A percentile compares a stretch with the other conserved stretches of the same genome.
phyloP scores from a whole-genome alignment of 2,329 filamentous ascomycete species.

The Neopestalotiopsis clavispora region DNA sequence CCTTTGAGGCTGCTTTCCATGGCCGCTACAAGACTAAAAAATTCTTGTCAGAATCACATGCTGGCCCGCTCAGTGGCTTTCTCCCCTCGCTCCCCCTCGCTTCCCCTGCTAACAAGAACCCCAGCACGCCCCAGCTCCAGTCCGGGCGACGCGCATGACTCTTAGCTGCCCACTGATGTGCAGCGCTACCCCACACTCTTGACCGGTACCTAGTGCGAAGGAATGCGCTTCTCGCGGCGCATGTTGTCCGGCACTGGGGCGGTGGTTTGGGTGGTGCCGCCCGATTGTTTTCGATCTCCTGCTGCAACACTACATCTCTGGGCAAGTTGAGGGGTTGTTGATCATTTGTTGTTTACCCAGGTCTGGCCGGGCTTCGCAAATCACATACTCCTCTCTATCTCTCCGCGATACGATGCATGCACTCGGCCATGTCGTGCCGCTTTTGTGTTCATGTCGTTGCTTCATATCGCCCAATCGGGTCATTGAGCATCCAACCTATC shows the following conservation, averaged over 20 bases:
- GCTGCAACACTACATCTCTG: background rate
- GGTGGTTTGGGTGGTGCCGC: background rate
- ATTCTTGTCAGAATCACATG: background rate
- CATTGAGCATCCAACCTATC: background rate
- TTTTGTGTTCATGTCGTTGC: background rate
- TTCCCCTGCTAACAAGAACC: background rate
- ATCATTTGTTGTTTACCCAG: too few species aligned
- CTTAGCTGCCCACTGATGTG: conserved; percentile 7
- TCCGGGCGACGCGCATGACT: conserved; percentile 10
- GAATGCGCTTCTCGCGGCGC: background rate
- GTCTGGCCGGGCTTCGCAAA: too few species aligned
- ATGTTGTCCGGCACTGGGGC: background rate
- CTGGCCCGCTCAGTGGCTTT: background rate
- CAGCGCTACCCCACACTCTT: conserved; percentile 10
- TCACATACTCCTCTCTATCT: background rate
- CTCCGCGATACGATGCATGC: background rate
- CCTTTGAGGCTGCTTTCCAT: background rate
- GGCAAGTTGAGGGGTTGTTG: background rate
- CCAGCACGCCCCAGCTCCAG: background rate
- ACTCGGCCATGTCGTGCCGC: background rate
- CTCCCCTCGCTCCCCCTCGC: background rate
- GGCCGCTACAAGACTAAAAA: background rate
- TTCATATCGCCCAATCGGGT: background rate
- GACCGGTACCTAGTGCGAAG: background rate
- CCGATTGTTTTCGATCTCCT: conserved; percentile 3